These are phyloP conservation scores for Pleurotus giganteus DNA, from an alignment of 768 basidiomycete genomes.

Conservation along the genomic window DNA sequence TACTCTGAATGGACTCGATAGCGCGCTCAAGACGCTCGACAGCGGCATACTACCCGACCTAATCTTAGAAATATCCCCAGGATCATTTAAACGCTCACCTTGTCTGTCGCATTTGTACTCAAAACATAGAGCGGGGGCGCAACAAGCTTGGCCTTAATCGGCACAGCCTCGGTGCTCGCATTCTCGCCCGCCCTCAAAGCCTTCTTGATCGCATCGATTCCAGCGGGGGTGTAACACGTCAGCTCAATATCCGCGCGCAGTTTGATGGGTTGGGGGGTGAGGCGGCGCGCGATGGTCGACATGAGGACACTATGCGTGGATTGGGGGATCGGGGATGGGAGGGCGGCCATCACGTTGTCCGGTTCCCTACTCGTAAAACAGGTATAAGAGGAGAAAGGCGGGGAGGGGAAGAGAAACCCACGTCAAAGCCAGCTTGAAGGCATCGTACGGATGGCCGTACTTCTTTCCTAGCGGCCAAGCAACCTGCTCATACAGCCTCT, in stretches of 20 bases:
- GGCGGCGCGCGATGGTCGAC: slow-evolving; percentile 85
- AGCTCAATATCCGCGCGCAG: slow-evolving; percentile 97
- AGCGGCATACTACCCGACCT: slow-evolving; percentile 61
- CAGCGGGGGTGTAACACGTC: slow-evolving; percentile 92
- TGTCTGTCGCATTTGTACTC: slow-evolving; percentile 95
- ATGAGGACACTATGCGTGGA: slow-evolving; percentile 64
- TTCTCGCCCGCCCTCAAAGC: slow-evolving; percentile 88
- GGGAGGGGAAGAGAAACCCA: slow-evolving; percentile 35
- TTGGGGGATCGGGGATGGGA: slow-evolving; percentile 54
- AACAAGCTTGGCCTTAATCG: slow-evolving; percentile 95
- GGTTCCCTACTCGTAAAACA: slow-evolving; percentile 29
- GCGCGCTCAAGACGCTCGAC: slow-evolving; percentile 93
- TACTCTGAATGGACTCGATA: slow-evolving; percentile 83
- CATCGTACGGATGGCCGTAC: slow-evolving; percentile 96
- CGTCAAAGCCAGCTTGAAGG: slow-evolving; percentile 96
- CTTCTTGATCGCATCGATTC: slow-evolving; percentile 95
- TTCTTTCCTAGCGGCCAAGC: slow-evolving; percentile 91
- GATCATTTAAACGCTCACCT: slow-evolving; percentile 42
- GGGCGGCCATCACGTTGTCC: slow-evolving; percentile 76
- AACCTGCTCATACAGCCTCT: slow-evolving; percentile 85
- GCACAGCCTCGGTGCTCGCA: slow-evolving; percentile 84
- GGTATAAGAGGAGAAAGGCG: slow-evolving; percentile 1
- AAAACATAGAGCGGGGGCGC: slow-evolving; percentile 96
- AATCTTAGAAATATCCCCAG: not conserved
- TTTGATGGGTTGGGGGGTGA: slow-evolving; percentile 98